A percentile compares a stretch with the other conserved stretches of the same genome.
phyloP scores from a whole-genome alignment of 805 yeast genomes.

The Starmerella bombicola region DNA sequence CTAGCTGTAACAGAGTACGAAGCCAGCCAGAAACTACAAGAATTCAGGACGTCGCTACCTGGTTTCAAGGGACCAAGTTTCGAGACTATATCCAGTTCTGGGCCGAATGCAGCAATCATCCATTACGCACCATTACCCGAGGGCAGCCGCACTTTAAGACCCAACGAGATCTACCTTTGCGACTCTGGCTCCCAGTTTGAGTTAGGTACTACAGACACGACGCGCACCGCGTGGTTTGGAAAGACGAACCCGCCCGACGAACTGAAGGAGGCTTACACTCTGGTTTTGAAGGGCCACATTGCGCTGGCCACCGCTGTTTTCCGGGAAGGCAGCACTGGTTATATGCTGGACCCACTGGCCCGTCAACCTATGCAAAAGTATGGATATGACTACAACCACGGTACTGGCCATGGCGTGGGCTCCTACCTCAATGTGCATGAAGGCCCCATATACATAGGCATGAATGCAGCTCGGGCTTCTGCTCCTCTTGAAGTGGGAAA shows the following conservation, averaged over 20 bases:
- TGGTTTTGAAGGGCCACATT: slow-evolving; percentile 84
- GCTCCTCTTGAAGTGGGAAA: slow-evolving; percentile 53
- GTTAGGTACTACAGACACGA: slow-evolving; percentile 94
- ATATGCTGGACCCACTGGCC: slow-evolving; percentile 66
- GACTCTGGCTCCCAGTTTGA: slow-evolving; percentile 88
- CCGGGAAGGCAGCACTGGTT: slow-evolving; percentile 65
- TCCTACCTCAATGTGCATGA: slow-evolving; percentile 85
- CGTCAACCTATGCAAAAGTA: slow-evolving; percentile 69
- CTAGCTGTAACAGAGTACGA: slow-evolving; percentile 41
- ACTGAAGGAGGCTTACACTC: slow-evolving; percentile 56
- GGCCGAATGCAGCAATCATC: slow-evolving; percentile 64
- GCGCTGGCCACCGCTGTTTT: slow-evolving; percentile 71
- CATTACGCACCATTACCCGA: slow-evolving; percentile 57
- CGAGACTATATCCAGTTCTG: slow-evolving; percentile 62
- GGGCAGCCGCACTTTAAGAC: slow-evolving; percentile 48
- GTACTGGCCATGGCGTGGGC: slow-evolving; percentile 98
- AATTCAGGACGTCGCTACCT: slow-evolving; percentile 31
- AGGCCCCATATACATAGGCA: slow-evolving; percentile 71
- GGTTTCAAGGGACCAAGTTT: slow-evolving; percentile 49
- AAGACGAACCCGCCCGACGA: slow-evolving; percentile 38
- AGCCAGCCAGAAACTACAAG: slow-evolving; percentile 43
- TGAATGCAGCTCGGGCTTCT: slow-evolving; percentile 27
- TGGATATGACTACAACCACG: slow-evolving; percentile 83
- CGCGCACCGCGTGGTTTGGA: slow-evolving; percentile 68
- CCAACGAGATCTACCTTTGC: slow-evolving; percentile 54